Evolutionary conservation across 1,284 basidiomycete genomes (phyloP).

Genomic region (Chiua sp.): DNA sequence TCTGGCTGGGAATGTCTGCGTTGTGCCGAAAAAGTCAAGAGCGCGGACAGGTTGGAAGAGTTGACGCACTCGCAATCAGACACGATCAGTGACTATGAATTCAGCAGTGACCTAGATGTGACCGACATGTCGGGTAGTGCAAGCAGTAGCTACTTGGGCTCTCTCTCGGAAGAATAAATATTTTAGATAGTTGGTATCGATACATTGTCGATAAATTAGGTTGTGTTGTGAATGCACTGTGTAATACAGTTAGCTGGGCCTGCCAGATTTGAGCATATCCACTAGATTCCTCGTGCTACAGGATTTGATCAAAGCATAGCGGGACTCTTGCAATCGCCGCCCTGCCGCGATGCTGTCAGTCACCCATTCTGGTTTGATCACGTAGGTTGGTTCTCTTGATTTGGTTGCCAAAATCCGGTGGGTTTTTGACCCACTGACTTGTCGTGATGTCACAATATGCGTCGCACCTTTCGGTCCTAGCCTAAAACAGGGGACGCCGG

Average conservation of each 20-base stretch:
- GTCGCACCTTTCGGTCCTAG: conserved; percentile 62
- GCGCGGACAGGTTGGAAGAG: conserved; percentile 53
- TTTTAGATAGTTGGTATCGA: conserved; percentile 9
- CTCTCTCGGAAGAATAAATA: conserved; percentile 30
- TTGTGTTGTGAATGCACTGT: not conserved
- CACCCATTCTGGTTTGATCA: conserved; percentile 77
- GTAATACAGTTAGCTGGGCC: conserved; percentile 12
- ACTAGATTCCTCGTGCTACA: conserved; percentile 27
- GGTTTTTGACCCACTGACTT: conserved; percentile 67
- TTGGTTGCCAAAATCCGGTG: conserved; percentile 61
- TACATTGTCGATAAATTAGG: conserved; percentile 12
- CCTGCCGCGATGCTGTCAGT: conserved; percentile 64
- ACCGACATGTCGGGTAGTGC: conserved; percentile 39
- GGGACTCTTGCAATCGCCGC: conserved; percentile 58
- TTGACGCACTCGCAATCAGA: conserved; percentile 35
- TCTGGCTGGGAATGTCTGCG: conserved; percentile 83
- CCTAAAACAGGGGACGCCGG: conserved; percentile 38
- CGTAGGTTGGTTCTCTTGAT: conserved; percentile 49
- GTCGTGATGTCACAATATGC: conserved; percentile 74
- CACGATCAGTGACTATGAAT: conserved; percentile 55
- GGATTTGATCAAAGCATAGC: conserved; percentile 53
- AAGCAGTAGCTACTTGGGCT: conserved; percentile 37
- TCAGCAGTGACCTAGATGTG: conserved; percentile 57
- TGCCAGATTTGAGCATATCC: conserved; percentile 33
- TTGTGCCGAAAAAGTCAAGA: conserved; percentile 65